A percentile compares a stretch with the other conserved stretches of the same genome.
Conservation (phyloP, 2,329 filamentous ascomycete genomes). For the Xylariaceae sp. region DNA sequence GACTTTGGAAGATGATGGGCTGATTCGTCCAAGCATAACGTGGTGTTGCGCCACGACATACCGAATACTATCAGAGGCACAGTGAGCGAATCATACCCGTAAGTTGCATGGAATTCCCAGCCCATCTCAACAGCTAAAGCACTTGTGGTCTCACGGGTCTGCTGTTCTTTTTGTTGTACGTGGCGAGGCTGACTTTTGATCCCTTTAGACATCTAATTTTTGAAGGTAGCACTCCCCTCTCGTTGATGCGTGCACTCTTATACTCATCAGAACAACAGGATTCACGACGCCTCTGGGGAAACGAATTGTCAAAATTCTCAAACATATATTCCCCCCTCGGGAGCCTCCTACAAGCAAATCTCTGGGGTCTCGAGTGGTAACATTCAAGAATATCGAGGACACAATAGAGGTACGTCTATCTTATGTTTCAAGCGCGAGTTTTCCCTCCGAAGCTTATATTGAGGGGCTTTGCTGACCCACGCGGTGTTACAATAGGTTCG, state of each 20-base stretch:
- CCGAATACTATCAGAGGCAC: slow-evolving; percentile 71
- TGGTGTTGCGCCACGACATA: slow-evolving; percentile 87
- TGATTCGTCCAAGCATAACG: slow-evolving; percentile 56
- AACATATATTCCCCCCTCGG: slow-evolving; percentile 88
- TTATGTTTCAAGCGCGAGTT: too few species aligned
- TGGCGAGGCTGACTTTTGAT: not conserved
- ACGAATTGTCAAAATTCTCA: slow-evolving; percentile 81
- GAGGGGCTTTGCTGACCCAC: slow-evolving; percentile 3
- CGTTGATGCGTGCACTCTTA: not conserved
- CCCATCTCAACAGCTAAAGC: too few species aligned
- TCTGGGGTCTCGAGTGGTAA: slow-evolving; percentile 81
- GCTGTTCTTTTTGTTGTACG: not conserved
- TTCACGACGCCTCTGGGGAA: slow-evolving; percentile 77
- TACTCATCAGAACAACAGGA: slow-evolving; percentile 30
- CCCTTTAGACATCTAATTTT: slow-evolving; percentile 77
- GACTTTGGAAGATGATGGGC: not conserved
- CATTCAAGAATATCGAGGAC: slow-evolving; percentile 91
- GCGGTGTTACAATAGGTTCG: slow-evolving; percentile 50
- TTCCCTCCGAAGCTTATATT: too few species aligned
- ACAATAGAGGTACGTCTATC: slow-evolving; percentile 69
- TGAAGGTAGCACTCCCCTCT: slow-evolving; percentile 46
- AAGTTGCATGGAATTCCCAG: slow-evolving; percentile 2
- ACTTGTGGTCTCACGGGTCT: too few species aligned
- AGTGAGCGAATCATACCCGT: slow-evolving; percentile 73
- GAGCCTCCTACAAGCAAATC: slow-evolving; percentile 64